These are phyloP conservation scores for Pugionium dolabratum DNA, from an alignment of 345 rosid genomes.

Conservation along the genomic window DNA sequence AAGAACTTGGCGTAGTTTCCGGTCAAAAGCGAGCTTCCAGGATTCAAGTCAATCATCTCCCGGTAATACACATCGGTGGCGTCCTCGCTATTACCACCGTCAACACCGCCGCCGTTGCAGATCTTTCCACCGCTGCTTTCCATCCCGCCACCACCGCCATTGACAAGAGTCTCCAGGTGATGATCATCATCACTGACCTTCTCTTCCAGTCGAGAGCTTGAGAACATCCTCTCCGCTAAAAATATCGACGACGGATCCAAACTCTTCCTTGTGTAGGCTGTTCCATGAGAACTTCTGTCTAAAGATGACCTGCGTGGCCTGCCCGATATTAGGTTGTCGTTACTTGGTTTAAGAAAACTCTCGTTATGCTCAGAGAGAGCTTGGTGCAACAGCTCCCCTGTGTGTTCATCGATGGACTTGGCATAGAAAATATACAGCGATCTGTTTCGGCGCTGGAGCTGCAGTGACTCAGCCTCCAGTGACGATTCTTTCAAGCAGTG, in stretches of 20 bases:
- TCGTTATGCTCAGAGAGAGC: constrained; percentile 36
- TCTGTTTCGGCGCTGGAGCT: constrained; percentile 42
- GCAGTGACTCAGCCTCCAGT: constrained; percentile 49
- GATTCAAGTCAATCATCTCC: constrained; percentile 56
- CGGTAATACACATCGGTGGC: constrained; percentile 58
- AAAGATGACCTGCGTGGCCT: constrained; percentile 30
- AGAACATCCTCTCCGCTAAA: constrained; percentile 39
- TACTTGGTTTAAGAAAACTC: constrained; percentile 18
- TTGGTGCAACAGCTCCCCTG: constrained; percentile 37
- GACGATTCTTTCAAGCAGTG: constrained; percentile 44
- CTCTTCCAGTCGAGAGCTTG: constrained; percentile 54
- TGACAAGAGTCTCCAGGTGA: constrained; percentile 22
- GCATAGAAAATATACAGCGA: constrained; percentile 44
- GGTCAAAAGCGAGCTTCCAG: constrained; percentile 56
- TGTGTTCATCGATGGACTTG: constrained; percentile 38
- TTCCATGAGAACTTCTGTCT: constrained; percentile 28
- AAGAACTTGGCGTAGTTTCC: constrained; percentile 71
- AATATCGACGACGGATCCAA: constrained; percentile 27
- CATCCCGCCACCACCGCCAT: constrained; percentile 38
- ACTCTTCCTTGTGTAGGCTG: constrained; percentile 4
- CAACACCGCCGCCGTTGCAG: constrained; percentile 33
- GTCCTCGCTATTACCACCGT: constrained; percentile 45
- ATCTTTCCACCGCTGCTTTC: constrained; percentile 46
- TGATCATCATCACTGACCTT: constrained; percentile 30
- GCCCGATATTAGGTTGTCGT: constrained; percentile 9